Percentiles rank a stretch among this genome's conserved stretches.
Evolutionary conservation across 164 flowering plant genomes (phyloP).

Genomic region (Annona squamosa): DNA sequence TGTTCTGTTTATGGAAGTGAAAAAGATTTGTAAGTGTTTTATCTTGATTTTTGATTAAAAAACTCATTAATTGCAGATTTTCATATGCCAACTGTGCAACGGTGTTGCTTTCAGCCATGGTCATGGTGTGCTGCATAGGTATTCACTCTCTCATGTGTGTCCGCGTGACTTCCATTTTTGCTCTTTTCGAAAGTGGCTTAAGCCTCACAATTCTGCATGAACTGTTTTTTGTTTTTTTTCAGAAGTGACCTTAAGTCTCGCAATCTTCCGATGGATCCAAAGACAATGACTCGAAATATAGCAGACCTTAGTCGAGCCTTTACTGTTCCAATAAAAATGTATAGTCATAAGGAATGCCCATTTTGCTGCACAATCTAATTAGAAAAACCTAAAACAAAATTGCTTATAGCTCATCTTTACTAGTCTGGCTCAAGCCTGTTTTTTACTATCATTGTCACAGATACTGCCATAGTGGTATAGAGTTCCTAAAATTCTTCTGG

Average conservation of each 20-base stretch:
- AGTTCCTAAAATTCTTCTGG: constrained; percentile 32
- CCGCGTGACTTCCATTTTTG: neutral
- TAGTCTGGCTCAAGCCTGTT: neutral
- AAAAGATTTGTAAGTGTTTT: too few species aligned
- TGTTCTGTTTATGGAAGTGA: too few species aligned
- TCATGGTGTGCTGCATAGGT: constrained; percentile 92
- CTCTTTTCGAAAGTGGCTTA: constrained; percentile 53
- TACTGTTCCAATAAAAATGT: constrained; percentile 77
- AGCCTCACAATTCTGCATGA: constrained; percentile 64
- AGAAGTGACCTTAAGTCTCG: constrained; percentile 94
- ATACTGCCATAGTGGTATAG: constrained; percentile 54
- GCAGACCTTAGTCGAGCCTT: constrained; percentile 91
- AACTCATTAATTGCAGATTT: constrained; percentile 32
- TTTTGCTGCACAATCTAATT: neutral
- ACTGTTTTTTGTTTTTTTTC: neutral
- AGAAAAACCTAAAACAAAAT: too few species aligned
- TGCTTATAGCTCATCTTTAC: too few species aligned
- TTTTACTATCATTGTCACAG: constrained; percentile 23
- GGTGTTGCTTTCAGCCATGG: constrained; percentile 93
- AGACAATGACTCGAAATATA: constrained; percentile 67
- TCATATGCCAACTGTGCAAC: constrained; percentile 94
- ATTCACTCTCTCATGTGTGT: neutral
- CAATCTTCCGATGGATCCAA: constrained; percentile 84
- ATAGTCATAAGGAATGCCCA: constrained; percentile 92
- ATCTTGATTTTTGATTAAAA: too few species aligned